Evolutionary conservation across 805 yeast genomes (phyloP).

Genomic region (Helenozyma rhizophorensis): DNA sequence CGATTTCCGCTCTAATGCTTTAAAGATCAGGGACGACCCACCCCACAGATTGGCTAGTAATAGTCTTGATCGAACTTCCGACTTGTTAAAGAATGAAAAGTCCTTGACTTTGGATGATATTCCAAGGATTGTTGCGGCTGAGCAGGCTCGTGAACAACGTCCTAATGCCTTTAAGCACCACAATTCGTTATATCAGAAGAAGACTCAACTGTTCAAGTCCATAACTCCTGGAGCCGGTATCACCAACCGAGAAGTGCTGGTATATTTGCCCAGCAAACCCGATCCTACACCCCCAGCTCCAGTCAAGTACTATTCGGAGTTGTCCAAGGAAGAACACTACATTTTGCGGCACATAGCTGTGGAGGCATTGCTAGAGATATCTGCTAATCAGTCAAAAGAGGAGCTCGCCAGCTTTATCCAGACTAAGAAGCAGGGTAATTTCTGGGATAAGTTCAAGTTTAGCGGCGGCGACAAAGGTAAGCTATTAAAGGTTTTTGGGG

Average conservation of each 20-base stretch:
- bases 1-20: conserved; percentile 19
- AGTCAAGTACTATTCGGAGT: conserved; percentile 54
- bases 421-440: conserved; percentile 39
- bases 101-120: conserved; percentile 92
- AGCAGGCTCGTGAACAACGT: conserved; percentile 88
- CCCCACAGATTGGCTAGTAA: conserved; percentile 25
- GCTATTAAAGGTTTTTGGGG: conserved; percentile 60
- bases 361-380: conserved; percentile 42
- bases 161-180: conserved; percentile 91
- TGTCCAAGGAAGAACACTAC: conserved; percentile 53
- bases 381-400: conserved; percentile 22
- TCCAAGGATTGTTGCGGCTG: conserved; percentile 94
- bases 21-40: conserved; percentile 36
- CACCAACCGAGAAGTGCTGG: too few species aligned
- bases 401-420: conserved; percentile 40
- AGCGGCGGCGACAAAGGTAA: conserved; percentile 28
- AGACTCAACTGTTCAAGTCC: conserved; percentile 22
- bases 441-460: conserved; percentile 52
- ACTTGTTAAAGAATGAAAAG: conserved; percentile 71
- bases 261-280: background rate
- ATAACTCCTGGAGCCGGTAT: conserved; percentile 3
- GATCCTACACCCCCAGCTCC: background rate
- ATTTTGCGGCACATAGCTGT: conserved; percentile 57
- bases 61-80: conserved; percentile 59
- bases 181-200: conserved; percentile 39